Conservation (phyloP, 768 basidiomycete species). For the Collybiopsis confluens region DNA sequence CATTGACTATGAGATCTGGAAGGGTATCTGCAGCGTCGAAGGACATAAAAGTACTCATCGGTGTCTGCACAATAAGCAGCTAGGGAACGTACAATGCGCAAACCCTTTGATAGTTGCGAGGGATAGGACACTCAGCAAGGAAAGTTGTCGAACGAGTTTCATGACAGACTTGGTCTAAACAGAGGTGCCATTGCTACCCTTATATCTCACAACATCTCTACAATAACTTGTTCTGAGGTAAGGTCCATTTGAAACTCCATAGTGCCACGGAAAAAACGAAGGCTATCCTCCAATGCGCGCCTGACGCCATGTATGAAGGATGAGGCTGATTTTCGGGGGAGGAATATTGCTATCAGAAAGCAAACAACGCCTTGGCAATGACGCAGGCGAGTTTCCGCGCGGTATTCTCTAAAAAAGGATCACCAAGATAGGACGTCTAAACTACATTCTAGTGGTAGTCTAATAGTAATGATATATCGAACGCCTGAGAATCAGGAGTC, state of each 20-base stretch:
- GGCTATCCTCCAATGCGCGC: too few species aligned
- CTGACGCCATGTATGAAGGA: background rate
- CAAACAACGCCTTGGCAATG: background rate
- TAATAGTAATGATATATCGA: too few species aligned
- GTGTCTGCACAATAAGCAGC: too few species aligned
- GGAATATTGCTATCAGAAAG: background rate
- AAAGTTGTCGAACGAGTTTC: background rate
- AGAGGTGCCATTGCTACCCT: background rate
- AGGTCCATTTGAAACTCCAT: too few species aligned
- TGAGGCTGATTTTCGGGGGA: background rate
- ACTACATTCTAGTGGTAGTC: too few species aligned
- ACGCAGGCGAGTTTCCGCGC: too few species aligned
- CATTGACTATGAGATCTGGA: conserved; percentile 5
- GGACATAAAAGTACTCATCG: background rate
- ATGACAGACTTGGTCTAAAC: background rate
- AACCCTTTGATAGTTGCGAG: background rate
- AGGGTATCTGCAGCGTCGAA: background rate
- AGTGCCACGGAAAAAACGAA: background rate
- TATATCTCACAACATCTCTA: too few species aligned
- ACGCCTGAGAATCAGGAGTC: too few species aligned
- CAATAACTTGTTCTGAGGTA: too few species aligned
- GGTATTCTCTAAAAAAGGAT: too few species aligned
- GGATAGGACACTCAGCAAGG: background rate
- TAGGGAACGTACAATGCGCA: background rate
- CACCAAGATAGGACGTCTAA: too few species aligned